Evolutionary conservation across 2,329 filamentous ascomycete species (phyloP).

Genomic region (Aspergillus candidus): DNA sequence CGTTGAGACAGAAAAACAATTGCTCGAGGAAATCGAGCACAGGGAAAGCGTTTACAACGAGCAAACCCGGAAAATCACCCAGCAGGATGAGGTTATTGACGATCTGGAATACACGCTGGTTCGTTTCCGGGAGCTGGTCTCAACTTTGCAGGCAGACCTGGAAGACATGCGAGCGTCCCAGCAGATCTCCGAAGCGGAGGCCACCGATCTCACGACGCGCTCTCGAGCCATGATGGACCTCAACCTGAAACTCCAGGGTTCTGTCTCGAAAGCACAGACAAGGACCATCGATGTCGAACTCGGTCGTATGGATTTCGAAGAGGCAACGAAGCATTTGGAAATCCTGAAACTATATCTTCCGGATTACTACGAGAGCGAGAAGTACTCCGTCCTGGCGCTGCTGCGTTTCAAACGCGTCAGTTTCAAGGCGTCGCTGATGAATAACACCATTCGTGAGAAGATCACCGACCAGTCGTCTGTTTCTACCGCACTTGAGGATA

Average conservation of each 20-base stretch:
- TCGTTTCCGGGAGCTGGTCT: slow-evolving; percentile 83
- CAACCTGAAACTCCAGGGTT: slow-evolving; percentile 87
- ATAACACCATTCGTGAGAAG: slow-evolving; percentile 71
- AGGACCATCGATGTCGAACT: slow-evolving; percentile 93
- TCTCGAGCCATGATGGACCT: slow-evolving; percentile 95
- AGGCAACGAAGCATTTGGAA: slow-evolving; percentile 78
- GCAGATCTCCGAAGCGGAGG: slow-evolving; percentile 86
- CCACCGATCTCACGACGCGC: slow-evolving; percentile 79
- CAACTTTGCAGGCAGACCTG: slow-evolving; percentile 75
- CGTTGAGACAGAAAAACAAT: slow-evolving; percentile 84
- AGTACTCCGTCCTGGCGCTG: slow-evolving; percentile 80
- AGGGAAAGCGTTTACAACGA: slow-evolving; percentile 81
- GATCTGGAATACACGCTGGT: slow-evolving; percentile 87
- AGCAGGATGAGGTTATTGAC: slow-evolving; percentile 73
- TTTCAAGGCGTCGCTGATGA: slow-evolving; percentile 79
- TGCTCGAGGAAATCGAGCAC: slow-evolving; percentile 89
- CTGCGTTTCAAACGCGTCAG: slow-evolving; percentile 80
- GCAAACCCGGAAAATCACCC: slow-evolving; percentile 62
- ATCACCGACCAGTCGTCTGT: slow-evolving; percentile 62
- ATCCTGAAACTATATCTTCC: slow-evolving; percentile 88
- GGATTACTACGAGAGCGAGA: slow-evolving; percentile 71
- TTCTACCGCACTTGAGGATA: slow-evolving; percentile 64
- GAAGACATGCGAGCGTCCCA: slow-evolving; percentile 90
- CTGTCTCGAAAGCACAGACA: slow-evolving; percentile 82
- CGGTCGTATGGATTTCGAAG: slow-evolving; percentile 76